Evolutionary conservation across 805 yeast genomes (phyloP), one percentile per base, ranked within the genome.

Genomic region (Lipomyces kockii): DNA sequence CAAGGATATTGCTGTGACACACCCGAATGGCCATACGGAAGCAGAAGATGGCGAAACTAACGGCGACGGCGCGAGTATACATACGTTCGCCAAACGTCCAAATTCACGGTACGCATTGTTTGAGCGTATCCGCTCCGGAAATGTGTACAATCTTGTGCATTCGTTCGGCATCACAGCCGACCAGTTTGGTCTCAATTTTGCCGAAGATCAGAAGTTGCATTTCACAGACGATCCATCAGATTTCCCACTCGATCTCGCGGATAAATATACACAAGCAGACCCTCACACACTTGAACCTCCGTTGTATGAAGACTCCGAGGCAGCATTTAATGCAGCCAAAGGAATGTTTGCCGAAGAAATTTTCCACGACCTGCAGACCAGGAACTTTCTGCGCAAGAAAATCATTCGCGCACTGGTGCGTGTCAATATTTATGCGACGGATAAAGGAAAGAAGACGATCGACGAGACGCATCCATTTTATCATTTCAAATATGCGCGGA

Each of bases 401-500:
- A 60, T 89, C 87, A 63, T 71, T 35, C 66, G 85, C 84, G 78
- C 81, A 80, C 63, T 84, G 74, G 90, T 95, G 9, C 83, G 84
- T 17, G 84, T 93, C 34, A 89, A 89, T 76, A 88, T 93, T 11
- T 85, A 85, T 17, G 80, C 92, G 58, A 92, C 98, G 0, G 96
- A 92, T 68, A 92, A 92, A 76, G 96, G 96, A 71, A 84, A 83
- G 73, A 82, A 86, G 43, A 87, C 88, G 72, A 94, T 95, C 67
- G 95, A 89, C 72, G 87, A 85, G 62, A 88, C 87, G 72, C 88
- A 93, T 63, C 89, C 92, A 1, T 93, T 88, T 74, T 92, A 90
- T 67, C 97, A 92, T 75, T 88, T 95, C 80, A 95, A 95, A 76
- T 95, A 95, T 78, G 96, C 97, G 27, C 84, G 87, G 65, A 90